phyloP scores from a whole-genome alignment of 2,329 filamentous ascomycete genomes.

The Neofusicoccum sp. region DNA sequence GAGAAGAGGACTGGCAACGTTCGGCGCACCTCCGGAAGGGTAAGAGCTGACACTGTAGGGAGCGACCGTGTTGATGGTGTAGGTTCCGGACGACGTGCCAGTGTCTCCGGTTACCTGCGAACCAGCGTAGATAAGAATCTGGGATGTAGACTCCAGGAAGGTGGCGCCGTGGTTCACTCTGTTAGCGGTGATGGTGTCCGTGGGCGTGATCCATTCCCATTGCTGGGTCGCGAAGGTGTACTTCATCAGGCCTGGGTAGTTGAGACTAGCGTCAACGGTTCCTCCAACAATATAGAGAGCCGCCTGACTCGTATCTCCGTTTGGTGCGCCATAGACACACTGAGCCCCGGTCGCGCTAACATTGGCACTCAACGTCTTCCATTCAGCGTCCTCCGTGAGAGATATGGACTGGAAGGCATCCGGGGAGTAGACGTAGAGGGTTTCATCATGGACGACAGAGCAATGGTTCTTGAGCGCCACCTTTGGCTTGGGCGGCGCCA shows the following conservation, averaged over 20 bases:
- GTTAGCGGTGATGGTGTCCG: constrained; percentile 59
- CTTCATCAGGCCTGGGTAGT: constrained; percentile 75
- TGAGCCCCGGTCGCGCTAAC: constrained; percentile 72
- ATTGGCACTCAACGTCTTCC: constrained; percentile 68
- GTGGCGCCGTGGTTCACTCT: constrained; percentile 74
- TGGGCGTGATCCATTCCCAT: constrained; percentile 61
- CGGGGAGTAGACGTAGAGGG: constrained; percentile 80
- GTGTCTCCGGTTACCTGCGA: constrained; percentile 60
- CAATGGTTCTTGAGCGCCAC: constrained; percentile 76
- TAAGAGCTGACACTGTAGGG: constrained; percentile 67
- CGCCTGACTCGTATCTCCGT: constrained; percentile 58
- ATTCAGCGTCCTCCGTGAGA: constrained; percentile 69
- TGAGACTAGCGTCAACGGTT: constrained; percentile 30
- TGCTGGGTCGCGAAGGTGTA: constrained; percentile 60
- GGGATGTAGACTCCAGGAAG: constrained; percentile 70
- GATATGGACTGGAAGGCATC: constrained; percentile 74
- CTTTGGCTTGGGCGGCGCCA: constrained; percentile 73
- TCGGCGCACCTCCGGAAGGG: constrained; percentile 62
- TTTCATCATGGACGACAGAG: constrained; percentile 78
- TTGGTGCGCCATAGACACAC: constrained; percentile 71
- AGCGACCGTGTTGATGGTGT: constrained; percentile 66
- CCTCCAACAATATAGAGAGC: constrained; percentile 85
- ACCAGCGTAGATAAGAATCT: constrained; percentile 81
- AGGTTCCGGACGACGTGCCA: constrained; percentile 70
- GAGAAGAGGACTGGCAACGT: constrained; percentile 66